Evolutionary conservation across 2,329 filamentous ascomycete species (phyloP).

Genomic region (Aureobasidium sp.): DNA sequence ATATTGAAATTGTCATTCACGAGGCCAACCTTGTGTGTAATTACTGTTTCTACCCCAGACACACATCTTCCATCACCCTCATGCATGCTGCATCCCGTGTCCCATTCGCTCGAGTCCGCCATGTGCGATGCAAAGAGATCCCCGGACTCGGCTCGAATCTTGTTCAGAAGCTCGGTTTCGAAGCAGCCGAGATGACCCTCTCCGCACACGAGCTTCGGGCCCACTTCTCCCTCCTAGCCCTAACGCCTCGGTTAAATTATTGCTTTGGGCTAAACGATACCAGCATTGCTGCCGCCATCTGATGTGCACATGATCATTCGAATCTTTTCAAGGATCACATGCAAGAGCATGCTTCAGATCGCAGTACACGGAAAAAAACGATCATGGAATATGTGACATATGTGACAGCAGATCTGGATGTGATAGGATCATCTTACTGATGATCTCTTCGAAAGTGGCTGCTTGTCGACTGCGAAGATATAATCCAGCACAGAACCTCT

Average conservation of each 20-base stretch:
- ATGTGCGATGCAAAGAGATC: neutral
- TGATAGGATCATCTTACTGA: too few relatives aligned
- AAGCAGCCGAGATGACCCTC: constrained; percentile 3
- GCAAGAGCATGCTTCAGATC: neutral
- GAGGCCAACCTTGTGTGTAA: neutral
- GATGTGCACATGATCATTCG: neutral
- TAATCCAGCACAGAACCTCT: neutral
- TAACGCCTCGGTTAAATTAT: constrained; percentile 4
- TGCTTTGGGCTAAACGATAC: neutral
- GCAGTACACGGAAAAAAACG: neutral
- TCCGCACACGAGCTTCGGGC: constrained; percentile 1
- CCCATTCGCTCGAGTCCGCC: neutral
- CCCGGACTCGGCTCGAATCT: constrained; percentile 9
- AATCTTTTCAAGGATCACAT: neutral
- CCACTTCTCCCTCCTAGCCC: neutral
- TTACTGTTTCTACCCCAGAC: neutral
- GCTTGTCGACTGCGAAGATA: neutral
- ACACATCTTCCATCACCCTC: neutral
- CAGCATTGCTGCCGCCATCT: neutral
- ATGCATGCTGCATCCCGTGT: neutral
- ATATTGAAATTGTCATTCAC: neutral
- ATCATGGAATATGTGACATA: neutral
- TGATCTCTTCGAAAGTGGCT: neutral
- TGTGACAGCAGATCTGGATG: neutral
- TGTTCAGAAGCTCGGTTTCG: neutral